Evolutionary conservation across 805 yeast species (phyloP).

Genomic region (Starmerella kuoi): DNA sequence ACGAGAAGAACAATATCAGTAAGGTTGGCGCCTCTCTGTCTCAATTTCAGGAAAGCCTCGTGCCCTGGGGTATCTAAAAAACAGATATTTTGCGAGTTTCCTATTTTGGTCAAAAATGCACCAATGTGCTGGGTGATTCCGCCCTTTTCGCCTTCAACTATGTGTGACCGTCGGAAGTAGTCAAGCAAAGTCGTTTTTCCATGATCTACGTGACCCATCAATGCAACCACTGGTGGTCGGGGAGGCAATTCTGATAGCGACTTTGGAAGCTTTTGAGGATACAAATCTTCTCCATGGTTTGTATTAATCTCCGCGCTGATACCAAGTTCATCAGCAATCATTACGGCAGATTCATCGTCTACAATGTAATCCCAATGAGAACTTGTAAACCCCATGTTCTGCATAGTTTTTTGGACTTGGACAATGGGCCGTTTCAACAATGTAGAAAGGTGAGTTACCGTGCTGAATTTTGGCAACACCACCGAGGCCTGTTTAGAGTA

Average conservation of each 20-base stretch:
- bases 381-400: conserved; percentile 63
- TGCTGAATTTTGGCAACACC: conserved; percentile 56
- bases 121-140: conserved; percentile 98
- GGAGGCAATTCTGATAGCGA: conserved; percentile 39
- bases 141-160: conserved; percentile 79
- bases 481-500: neutral
- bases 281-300: conserved; percentile 46
- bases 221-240: conserved; percentile 89
- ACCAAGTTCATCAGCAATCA: conserved; percentile 83
- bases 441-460: conserved; percentile 68
- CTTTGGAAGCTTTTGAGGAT: conserved; percentile 38
- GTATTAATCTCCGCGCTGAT: conserved; percentile 46
- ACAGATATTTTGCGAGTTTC: conserved; percentile 59
- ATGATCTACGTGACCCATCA: conserved; percentile 98
- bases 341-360: conserved; percentile 72
- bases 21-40: conserved; percentile 89
- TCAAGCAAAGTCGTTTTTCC: conserved; percentile 94
- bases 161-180: conserved; percentile 67
- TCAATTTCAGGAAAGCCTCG: conserved; percentile 90
- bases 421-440: conserved; percentile 54
- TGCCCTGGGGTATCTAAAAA: conserved; percentile 97
- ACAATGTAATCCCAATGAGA: conserved; percentile 58
- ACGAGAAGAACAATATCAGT: conserved; percentile 88
- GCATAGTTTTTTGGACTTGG: conserved; percentile 45
- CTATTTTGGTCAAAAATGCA: conserved; percentile 88